Percentiles rank a stretch among this genome's conserved stretches.
These are phyloP conservation scores for Suhomyces canberraensis DNA, from an alignment of 805 yeast genomes.

Conservation along the genomic window DNA sequence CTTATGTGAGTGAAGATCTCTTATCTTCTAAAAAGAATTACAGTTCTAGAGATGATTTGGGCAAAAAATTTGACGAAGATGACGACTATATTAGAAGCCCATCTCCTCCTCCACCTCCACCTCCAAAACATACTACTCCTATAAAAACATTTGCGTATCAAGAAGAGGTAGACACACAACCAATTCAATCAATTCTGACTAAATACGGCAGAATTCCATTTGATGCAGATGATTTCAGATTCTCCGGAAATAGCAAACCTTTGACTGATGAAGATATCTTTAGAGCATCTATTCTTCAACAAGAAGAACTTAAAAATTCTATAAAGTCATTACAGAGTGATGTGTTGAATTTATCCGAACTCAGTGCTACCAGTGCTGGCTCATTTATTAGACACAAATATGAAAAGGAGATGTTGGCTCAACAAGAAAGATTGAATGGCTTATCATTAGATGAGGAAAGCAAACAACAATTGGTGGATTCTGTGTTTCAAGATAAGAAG, in stretches of 20 bases:
- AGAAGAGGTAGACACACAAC: conserved; percentile 5
- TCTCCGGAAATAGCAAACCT: conserved; percentile 19
- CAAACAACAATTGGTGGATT: conserved; percentile 30
- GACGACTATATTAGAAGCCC: conserved; percentile 13
- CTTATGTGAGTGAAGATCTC: conserved; percentile 34
- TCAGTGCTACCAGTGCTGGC: conserved; percentile 89
- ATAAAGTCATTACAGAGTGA: conserved; percentile 45
- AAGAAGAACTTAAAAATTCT: conserved; percentile 38
- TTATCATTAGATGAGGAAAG: conserved; percentile 17
- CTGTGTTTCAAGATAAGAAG: conserved; percentile 43
- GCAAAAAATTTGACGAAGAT: conserved; percentile 26
- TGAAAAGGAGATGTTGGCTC: conserved; percentile 32
- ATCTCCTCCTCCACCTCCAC: conserved; percentile 32
- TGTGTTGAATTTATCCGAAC: conserved; percentile 55
- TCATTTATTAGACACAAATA: conserved; percentile 72
- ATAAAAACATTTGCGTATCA: conserved; percentile 8
- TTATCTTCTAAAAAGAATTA: conserved; percentile 30
- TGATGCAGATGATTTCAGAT: conserved; percentile 37
- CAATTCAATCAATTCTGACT: neutral
- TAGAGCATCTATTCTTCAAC: conserved; percentile 29
- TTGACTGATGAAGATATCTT: conserved; percentile 27
- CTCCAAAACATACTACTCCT: conserved; percentile 26
- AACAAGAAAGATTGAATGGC: conserved; percentile 19
- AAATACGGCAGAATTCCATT: conserved; percentile 20
- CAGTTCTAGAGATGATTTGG: conserved; percentile 33